Conservation (phyloP, 768 basidiomycete species). For the Panellus pusillus region DNA sequence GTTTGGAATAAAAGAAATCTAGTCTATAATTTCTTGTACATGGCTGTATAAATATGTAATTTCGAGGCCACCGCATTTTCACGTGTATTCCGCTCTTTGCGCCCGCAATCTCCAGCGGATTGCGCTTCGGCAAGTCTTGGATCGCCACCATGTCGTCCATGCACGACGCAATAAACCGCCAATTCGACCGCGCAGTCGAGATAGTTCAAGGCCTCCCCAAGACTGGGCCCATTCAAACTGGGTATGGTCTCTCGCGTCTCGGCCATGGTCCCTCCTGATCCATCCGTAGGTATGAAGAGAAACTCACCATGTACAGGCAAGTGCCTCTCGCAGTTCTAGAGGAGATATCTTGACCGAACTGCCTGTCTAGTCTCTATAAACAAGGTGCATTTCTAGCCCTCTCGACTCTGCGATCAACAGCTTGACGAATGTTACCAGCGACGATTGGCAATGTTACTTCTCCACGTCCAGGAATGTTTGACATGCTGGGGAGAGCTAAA, state of each 20-base stretch:
- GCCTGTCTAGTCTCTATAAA: conserved; percentile 71
- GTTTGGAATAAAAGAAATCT: too few relatives aligned
- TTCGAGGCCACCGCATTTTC: not conserved
- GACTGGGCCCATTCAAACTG: conserved; percentile 92
- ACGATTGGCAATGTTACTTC: conserved; percentile 86
- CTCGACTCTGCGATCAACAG: conserved; percentile 1
- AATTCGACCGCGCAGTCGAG: conserved; percentile 93
- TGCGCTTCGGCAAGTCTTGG: not conserved
- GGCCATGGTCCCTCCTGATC: not conserved
- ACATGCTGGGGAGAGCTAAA: conserved; percentile 91
- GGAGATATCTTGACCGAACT: conserved; percentile 3
- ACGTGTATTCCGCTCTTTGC: not conserved
- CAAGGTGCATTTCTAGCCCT: conserved; percentile 61
- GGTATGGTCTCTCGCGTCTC: conserved; percentile 20
- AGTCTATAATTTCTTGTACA: too few relatives aligned
- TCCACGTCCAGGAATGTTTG: conserved; percentile 82
- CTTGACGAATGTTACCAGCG: conserved; percentile 45
- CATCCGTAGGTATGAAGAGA: conserved; percentile 76
- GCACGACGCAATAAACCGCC: conserved; percentile 68
- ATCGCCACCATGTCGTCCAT: not conserved
- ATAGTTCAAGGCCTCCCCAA: conserved; percentile 92
- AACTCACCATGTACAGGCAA: conserved; percentile 89
- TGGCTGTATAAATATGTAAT: too few relatives aligned
- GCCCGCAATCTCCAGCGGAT: too few relatives aligned
- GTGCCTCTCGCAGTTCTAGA: conserved; percentile 19